Percentiles rank a stretch among this genome's conserved stretches.
Evolutionary conservation across 768 basidiomycete genomes (phyloP).

Genomic region (Rhizopogon salebrosus): DNA sequence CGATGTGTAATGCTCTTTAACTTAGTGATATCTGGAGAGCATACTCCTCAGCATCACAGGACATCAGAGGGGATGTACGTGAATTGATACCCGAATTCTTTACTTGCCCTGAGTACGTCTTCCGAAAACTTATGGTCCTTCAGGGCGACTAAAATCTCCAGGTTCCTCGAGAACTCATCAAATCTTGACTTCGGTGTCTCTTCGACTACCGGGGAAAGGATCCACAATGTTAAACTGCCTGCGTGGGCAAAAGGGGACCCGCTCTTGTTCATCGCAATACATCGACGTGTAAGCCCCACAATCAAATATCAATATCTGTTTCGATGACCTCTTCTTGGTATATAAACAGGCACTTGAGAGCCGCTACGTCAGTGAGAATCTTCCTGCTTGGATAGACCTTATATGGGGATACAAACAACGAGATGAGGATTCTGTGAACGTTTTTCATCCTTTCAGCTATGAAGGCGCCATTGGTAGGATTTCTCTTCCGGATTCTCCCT

Average conservation of each 20-base stretch:
- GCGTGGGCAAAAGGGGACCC: slow-evolving; percentile 87
- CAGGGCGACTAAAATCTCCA: slow-evolving; percentile 21
- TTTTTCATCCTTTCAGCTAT: slow-evolving; percentile 91
- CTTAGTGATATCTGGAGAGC: slow-evolving; percentile 71
- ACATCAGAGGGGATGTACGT: slow-evolving; percentile 87
- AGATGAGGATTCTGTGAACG: slow-evolving; percentile 71
- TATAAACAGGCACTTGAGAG: slow-evolving; percentile 75
- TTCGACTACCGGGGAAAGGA: slow-evolving; percentile 68
- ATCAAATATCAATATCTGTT: neutral
- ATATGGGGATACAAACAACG: slow-evolving; percentile 89
- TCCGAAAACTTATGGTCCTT: no score
- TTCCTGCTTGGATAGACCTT: slow-evolving; percentile 90
- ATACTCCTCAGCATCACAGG: slow-evolving; percentile 79
- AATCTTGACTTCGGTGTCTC: slow-evolving; percentile 76
- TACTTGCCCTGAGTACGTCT: slow-evolving; percentile 70
- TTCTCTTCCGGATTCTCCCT: neutral
- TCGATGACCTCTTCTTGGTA: neutral
- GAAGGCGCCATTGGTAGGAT: slow-evolving; percentile 77
- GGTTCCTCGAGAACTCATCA: slow-evolving; percentile 79
- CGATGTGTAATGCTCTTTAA: neutral
- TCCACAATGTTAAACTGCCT: slow-evolving; percentile 85
- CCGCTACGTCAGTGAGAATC: slow-evolving; percentile 74
- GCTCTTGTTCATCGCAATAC: slow-evolving; percentile 71
- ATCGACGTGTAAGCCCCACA: slow-evolving; percentile 54
- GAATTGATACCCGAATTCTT: slow-evolving; percentile 91